Evolutionary conservation across 2,329 filamentous ascomycete genomes (phyloP), one percentile per base, ranked within the genome.

Genomic region (Alternaria triticina): DNA sequence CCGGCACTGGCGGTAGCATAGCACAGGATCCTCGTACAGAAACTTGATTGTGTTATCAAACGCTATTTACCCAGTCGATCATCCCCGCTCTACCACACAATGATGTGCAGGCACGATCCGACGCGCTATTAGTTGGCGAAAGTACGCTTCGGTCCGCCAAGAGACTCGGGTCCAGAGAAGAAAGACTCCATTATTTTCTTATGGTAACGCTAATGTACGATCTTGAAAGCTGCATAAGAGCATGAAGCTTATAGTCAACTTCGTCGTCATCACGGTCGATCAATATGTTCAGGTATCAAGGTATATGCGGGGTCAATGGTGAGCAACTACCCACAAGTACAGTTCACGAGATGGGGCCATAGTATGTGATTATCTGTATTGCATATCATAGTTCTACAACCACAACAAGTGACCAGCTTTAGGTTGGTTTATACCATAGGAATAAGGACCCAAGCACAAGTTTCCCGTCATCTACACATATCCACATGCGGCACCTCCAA

Each of bases 381-480:
- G 61, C 40, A 64, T 67, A 47, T 70, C 68, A 67, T 70, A 61
- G 60, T 40, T 67, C 64, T 70, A 67, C 66, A 71, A 67, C 64
- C 62, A 66, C 52, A 66, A 57, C 45, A 46, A 55, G 54, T 61
- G 54, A 51, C 64, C 64, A 64, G 61, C 54, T 33, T 59, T 59
- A 30, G 54, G 45, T 57, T 59, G 57, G 17, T 52, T 57, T 54
- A 40, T 22, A 55, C 54, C 54, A 50, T 54, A 52, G 22, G 50
- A 36, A 61, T 44, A 51, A 59, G 52, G 22, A 22, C 40, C 47
- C 36, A 33, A 20, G 30, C 54, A 54, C 59, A 54, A 50, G 49
- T 62, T 59, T 62, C 62, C 61, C 66, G 57, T 68, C 66, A 62
- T 68, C 64, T 67, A 67, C 67, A 71, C 70, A 67, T 72, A 62